Evolutionary conservation across 1,139 yeast species (phyloP).

Genomic region (Nematodospora anomalae): DNA sequence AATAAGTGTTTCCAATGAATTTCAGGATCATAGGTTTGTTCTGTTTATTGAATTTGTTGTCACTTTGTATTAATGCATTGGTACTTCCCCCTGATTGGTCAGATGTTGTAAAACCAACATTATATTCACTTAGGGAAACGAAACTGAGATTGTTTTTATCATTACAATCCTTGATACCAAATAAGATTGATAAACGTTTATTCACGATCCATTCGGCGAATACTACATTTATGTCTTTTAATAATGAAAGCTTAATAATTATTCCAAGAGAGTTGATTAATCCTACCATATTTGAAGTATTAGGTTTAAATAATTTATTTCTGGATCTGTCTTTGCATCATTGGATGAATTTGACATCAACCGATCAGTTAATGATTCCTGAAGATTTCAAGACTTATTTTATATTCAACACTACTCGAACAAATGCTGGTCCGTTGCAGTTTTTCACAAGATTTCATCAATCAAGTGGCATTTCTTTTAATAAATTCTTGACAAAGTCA

Average conservation of each 20-base stretch:
- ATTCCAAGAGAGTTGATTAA: constrained; percentile 26
- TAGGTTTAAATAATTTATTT: constrained; percentile 23
- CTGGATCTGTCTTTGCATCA: constrained; percentile 9
- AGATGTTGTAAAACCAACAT: constrained; percentile 12
- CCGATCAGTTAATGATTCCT: constrained; percentile 22
- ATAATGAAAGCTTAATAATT: constrained; percentile 18
- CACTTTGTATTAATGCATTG: constrained; percentile 3
- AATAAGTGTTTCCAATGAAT: neutral
- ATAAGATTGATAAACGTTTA: neutral
- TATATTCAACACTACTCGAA: constrained; percentile 28
- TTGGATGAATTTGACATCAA: constrained; percentile 16
- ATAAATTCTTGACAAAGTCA: constrained; percentile 22
- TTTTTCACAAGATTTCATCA: neutral
- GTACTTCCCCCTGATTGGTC: constrained; percentile 16
- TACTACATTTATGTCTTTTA: neutral
- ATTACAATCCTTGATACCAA: constrained; percentile 12
- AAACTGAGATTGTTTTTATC: constrained; percentile 13
- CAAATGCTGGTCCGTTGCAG: neutral
- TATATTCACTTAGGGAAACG: constrained; percentile 13
- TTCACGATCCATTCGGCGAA: neutral
- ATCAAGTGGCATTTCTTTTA: constrained; percentile 12
- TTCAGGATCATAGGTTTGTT: neutral
- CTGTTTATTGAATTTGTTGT: neutral
- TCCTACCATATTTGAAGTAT: constrained; percentile 18
- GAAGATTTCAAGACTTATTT: constrained; percentile 30